Evolutionary conservation across 441 rosid species (phyloP), one percentile per base, ranked within the genome.

Genomic region (Croton setiger): DNA sequence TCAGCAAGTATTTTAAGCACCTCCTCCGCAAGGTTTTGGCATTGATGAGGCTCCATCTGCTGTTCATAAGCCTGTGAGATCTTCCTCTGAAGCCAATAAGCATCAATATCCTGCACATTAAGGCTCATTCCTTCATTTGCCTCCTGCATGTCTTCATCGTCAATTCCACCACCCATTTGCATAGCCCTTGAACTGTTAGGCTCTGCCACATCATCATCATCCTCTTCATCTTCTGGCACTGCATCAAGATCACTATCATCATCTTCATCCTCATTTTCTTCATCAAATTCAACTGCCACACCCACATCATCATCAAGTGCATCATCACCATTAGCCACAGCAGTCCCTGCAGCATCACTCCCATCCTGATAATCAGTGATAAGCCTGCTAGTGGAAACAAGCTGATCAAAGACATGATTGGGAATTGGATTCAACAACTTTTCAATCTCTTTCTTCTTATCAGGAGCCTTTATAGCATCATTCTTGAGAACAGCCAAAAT

Each of bases 1-100:
- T 85, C 93, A 23, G 89, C 87, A 64, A 95, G 96, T 71, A 87
- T 82, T 86, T 85, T 80, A 71, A 92, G 87, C 76, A 92, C 97
- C 78, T 92, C 98, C 83, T 95, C 97, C 3, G 97, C 96, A 55
- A 92, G 91, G 71, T 81, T 90, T 66, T 87, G 96, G 79, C 98
- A 87, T 80, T 83, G 86, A 53, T 85, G 91, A 23, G 96, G 91
- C 73, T 94, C 97, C 71, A 92, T 87, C 76, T 92, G 82, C 74
- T 88, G 91, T 43, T 84, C 91, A 77, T 78, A 90, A 68, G 96
- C 93, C 78, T 85, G 92, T 36, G 98, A 88, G 63, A 92, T 86
- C 87, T 90, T 90, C 75, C 97, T 85, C 77, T 94, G 96, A 55
- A 94, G 97, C 96, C 99, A 92, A 77, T 94, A 86, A 41, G 99